A percentile compares a stretch with the other conserved stretches of the same genome.
These are phyloP conservation scores for Lippia alba DNA, from an alignment of 305 asterid species.

Conservation along the genomic window DNA sequence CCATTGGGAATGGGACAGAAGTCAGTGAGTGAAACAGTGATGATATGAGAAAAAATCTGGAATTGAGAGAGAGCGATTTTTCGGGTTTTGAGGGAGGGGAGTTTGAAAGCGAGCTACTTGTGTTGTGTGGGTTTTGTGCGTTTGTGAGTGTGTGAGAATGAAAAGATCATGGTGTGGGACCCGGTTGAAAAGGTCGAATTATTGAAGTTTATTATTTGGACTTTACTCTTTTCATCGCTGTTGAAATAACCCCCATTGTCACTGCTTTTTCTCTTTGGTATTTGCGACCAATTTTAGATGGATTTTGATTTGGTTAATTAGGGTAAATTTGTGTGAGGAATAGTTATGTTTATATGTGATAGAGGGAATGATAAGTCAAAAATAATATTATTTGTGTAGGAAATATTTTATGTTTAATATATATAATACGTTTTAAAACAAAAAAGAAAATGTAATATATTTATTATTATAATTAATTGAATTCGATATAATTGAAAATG, in stretches of 20 bases:
- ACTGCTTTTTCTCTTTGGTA: no score
- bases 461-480: no score
- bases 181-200: slow-evolving; percentile 32
- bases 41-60: background rate
- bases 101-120: slow-evolving; percentile 27
- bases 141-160: slow-evolving; percentile 21
- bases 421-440: no score
- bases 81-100: slow-evolving; percentile 1
- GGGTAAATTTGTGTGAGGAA: no score
- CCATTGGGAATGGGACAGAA: slow-evolving; percentile 3
- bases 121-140: background rate
- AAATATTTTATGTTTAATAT: no score
- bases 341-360: no score
- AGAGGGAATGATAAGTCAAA: no score
- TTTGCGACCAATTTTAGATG: no score
- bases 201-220: slow-evolving; percentile 37
- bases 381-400: no score
- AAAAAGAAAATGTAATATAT: no score
- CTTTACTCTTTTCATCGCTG: slow-evolving; percentile 28
- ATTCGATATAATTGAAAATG: no score
- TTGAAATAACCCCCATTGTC: background rate
- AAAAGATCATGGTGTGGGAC: slow-evolving; percentile 45
- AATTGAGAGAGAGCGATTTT: slow-evolving; percentile 23
- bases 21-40: background rate
- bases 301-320: no score